Evolutionary conservation across 164 flowering plant species (phyloP).

Genomic region (Vitis vinifera): DNA sequence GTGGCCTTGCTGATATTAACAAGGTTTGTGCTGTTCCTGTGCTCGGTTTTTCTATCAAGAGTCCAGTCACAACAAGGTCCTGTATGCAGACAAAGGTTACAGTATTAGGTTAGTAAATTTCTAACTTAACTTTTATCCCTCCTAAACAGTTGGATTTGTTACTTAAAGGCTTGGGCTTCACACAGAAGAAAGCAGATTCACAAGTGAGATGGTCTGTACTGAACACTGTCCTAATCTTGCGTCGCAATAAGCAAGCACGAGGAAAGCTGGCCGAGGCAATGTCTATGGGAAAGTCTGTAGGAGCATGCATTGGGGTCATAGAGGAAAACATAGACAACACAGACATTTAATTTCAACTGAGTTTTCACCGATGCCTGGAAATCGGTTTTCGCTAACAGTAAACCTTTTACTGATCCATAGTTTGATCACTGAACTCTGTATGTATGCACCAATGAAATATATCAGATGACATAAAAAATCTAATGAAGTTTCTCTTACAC

Average conservation of each 20-base stretch:
- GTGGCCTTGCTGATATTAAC: slow-evolving; percentile 79
- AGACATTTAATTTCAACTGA: slow-evolving; percentile 36
- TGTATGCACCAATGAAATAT: too few relatives aligned
- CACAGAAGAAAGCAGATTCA: slow-evolving; percentile 91
- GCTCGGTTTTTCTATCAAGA: not conserved
- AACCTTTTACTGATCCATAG: too few relatives aligned
- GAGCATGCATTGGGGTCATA: slow-evolving; percentile 61
- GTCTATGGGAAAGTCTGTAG: slow-evolving; percentile 75
- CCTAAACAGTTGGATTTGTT: slow-evolving; percentile 60
- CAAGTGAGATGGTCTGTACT: slow-evolving; percentile 96
- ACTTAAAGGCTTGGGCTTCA: slow-evolving; percentile 70
- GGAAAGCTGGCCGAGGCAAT: slow-evolving; percentile 75
- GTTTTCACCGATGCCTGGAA: not conserved
- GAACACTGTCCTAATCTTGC: slow-evolving; percentile 65
- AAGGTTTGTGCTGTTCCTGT: slow-evolving; percentile 41
- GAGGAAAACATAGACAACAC: slow-evolving; percentile 50
- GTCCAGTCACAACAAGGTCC: not conserved
- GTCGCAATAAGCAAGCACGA: slow-evolving; percentile 69
- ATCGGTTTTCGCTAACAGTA: not conserved
- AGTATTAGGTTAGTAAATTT: not conserved
- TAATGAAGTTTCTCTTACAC: too few relatives aligned
- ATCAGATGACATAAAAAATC: too few relatives aligned
- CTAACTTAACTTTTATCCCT: not conserved
- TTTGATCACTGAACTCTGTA: too few relatives aligned
- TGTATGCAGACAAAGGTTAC: not conserved